Base-by-base conservation (phyloP, 305 asterid genomes). In the Ajuga reptans region DNA sequence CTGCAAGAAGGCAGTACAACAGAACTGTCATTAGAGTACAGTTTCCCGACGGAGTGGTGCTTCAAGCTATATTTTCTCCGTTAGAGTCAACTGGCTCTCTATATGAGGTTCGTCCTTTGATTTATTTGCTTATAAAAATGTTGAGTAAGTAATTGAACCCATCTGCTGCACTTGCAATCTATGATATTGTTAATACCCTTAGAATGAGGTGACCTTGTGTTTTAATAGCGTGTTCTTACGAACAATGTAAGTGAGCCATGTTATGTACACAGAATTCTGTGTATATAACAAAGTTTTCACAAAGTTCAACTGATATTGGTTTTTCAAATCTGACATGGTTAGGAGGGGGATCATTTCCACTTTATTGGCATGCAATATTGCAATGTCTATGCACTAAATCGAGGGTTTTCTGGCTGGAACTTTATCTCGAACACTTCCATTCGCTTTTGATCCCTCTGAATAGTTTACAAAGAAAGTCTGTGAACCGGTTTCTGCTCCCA, bases 41-140 rank as follows among this genome's bases (percentile, higher is more conserved):
- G 83, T 93, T 93, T 75, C 99, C 95, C 24, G 98, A 92, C 69
- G 96, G 93, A 51, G 88, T 87, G 54, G 89, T 90, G 61, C 97
- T 92, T 75, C 97, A 92, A 78, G 97, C 90, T 64, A 75, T 84
- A 59, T 92, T 92, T 82, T 80, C 84, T 43, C 90, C 98, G 14
- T 81, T 71, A 4, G 96, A 90, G 79, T 78, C 80, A 33, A 90
- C 98, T 50, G 79, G 82, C 14, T 74, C 85, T 80, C 84, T 93
- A 29, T 90, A 90, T 27, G 89, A 90, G 93, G 98, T 93, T 74
- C 55, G 91, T 82, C 56, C 45, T 79, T 52, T 17, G n/a, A 43
- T 63, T 18, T 41, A 53, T 64, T 34, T 56, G n/a, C 56, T 2
- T 16, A 3, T 27, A 7, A 37, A 21, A 42, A 43, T 9, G 0